Conservation (phyloP, 495 filamentous ascomycete genomes). For the Penicillium samsonianum region DNA sequence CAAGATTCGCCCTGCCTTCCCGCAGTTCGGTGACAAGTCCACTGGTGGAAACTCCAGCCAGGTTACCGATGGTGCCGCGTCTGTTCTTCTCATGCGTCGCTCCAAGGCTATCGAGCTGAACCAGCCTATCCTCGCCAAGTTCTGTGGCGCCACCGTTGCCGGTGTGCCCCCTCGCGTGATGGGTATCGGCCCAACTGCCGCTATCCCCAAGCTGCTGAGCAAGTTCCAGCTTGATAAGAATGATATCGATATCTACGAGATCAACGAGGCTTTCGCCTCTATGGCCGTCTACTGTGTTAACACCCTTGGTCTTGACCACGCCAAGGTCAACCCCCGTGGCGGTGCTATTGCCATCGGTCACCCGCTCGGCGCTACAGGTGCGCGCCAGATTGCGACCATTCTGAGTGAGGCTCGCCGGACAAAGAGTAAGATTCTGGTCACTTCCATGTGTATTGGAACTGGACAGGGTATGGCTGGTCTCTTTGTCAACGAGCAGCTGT, state of each 20-base stretch:
- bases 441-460: conserved; percentile 85
- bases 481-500: conserved; percentile 76
- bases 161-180: conserved; percentile 91
- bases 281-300: conserved; percentile 95
- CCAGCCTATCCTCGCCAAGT: conserved; percentile 93
- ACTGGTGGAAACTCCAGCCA: conserved; percentile 97
- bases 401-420: conserved; percentile 75
- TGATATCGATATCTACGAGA: conserved; percentile 86
- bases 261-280: conserved; percentile 97
- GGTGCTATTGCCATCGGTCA: conserved; percentile 81
- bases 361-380: conserved; percentile 78
- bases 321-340: conserved; percentile 87
- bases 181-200: conserved; percentile 93
- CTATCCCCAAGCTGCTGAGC: conserved; percentile 88
- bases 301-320: conserved; percentile 70
- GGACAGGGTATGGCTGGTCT: conserved; percentile 84
- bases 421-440: conserved; percentile 81
- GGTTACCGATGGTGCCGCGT: conserved; percentile 93
- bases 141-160: conserved; percentile 85
- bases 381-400: conserved; percentile 81
- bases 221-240: conserved; percentile 77
- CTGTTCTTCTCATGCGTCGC: conserved; percentile 90
- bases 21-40: conserved; percentile 79
- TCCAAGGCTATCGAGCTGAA: conserved; percentile 83
- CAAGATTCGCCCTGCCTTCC: conserved; percentile 92